Evolutionary conservation across 768 basidiomycete species (phyloP), one percentile per base, ranked within the genome.

Genomic region (Pleurotus tuber-regium): DNA sequence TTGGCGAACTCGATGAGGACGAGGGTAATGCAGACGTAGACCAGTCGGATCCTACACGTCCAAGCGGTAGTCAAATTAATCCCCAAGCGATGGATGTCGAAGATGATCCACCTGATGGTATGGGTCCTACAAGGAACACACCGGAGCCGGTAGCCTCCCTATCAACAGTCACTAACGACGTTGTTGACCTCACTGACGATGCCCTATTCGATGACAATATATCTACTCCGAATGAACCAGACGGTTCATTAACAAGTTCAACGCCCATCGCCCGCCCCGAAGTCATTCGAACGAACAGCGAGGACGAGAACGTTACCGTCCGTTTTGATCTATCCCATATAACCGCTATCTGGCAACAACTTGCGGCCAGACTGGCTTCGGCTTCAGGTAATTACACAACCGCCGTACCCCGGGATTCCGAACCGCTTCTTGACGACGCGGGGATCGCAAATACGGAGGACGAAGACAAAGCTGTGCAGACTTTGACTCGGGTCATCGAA

Each of bases 401-500:
- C 14, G 24, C 23, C 6, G 36, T 26, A 16, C 25, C 26, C 3
- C 24, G 12, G 16, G 3, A 21, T 11, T 14, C 19, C 16, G 29
- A n/a, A 11, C 7, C 40, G 7, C n/a, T 19, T 12, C 28, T 51
- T 1, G 52, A 52, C 8, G 76, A 73, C 40, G 77, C 76, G 18
- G 66, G 76, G 1, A 58, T 79, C 1, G 58, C 64, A 3, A 73
- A 76, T 47, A 66, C 64, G 8, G 73, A 74, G 7, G 73, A 80
- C 26, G 79, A 86, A 43, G 72, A 78, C 11, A 74, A 69, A 11
- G 78, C 73, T 10, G 88, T 81, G 0, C 80, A 79, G 43, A 84
- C 85, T 0, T 80, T 99, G 2, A 79, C 89, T 9, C 81, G 95
- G 12, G 83, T 92, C 28, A 94, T 99, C 23, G 78, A 82, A 36